These are phyloP conservation scores for Phoenix roebelenii DNA, from an alignment of 176 grass and related monocot species.

Conservation along the genomic window DNA sequence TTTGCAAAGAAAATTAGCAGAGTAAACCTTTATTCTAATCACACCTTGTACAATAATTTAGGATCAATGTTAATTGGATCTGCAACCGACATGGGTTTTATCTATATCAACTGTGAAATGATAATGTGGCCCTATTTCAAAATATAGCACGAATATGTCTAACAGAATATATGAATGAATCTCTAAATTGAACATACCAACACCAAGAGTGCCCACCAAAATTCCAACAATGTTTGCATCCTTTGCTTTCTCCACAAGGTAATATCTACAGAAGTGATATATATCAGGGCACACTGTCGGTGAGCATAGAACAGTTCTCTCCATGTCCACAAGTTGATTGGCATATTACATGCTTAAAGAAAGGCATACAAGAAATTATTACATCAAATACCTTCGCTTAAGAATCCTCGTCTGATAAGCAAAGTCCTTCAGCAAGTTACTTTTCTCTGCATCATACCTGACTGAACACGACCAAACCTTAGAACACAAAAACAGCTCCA, in stretches of 20 bases:
- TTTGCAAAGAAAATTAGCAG: no score
- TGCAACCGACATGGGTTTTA: no score
- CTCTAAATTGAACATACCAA: constrained; percentile 46
- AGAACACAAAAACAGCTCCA: not conserved
- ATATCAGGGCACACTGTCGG: no score
- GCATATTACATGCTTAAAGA: not conserved
- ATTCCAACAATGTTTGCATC: constrained; percentile 96
- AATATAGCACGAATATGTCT: not conserved
- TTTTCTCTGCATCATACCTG: constrained; percentile 61
- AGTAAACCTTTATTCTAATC: no score
- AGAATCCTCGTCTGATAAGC: constrained; percentile 73
- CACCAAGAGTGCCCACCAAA: constrained; percentile 91
- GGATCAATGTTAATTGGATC: no score
- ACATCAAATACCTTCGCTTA: constrained; percentile 59
- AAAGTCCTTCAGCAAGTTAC: constrained; percentile 42
- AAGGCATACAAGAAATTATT: no score
- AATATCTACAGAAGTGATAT: constrained; percentile 51
- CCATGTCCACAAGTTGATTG: not conserved
- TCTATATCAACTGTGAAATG: no score
- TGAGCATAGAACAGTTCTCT: no score
- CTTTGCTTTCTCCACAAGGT: constrained; percentile 96
- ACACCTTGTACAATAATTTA: no score
- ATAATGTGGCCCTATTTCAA: not conserved
- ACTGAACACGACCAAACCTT: constrained; percentile 44
- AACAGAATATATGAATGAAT: constrained; percentile 8